Base-by-base conservation (phyloP, 2,329 filamentous ascomycete genomes). In the Huntiella moniliformis region DNA sequence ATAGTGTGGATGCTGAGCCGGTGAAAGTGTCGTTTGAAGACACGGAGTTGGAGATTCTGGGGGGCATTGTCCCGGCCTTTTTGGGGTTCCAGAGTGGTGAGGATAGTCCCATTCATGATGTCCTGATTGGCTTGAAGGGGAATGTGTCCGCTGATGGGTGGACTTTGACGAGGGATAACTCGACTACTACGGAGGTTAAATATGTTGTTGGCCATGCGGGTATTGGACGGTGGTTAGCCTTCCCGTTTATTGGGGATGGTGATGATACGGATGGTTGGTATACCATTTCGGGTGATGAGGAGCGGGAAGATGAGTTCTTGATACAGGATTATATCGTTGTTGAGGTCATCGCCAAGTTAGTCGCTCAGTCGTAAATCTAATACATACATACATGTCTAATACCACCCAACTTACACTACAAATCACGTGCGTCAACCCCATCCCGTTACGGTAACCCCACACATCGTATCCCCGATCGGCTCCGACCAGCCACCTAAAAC, bases 341-440 rank as follows among this genome's bases (percentile, higher is more conserved):
- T 8, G 18, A 40, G 10, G 34, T 50, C 15, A 17, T 47, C 8
- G 48, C 48, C 3, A 50, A 50, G 45, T 10, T 47, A 15, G 38
- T 47, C 18, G 42, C 38, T n/a, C 35, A 44, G 33, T 38, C 44
- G 16, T 42, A 18, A 18, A 13, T n/a, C 13, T 13, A 33, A 31
- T 31, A 34, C 22, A 32, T n/a, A 32, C 33, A 18, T 15, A 34
- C 13, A 16, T n/a, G 28, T 28, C 28, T 38, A 22, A 12, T 11
- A 45, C n/a, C 5, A 36, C 13, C 37, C n/a, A n/a, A n/a, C n/a
- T n/a, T n/a, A 36, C 22, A 15, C 8, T 37, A 1, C 35, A 37
- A 37, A n/a, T n/a, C 35, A 13, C 35, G n/a, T 16, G 18, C 17
- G 6, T 3, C 8, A 15, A 38, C 4, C 15, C 37, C 37, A n/a